Evolutionary conservation across 768 basidiomycete genomes (phyloP).

Genomic region (Cubamyces lactineus): DNA sequence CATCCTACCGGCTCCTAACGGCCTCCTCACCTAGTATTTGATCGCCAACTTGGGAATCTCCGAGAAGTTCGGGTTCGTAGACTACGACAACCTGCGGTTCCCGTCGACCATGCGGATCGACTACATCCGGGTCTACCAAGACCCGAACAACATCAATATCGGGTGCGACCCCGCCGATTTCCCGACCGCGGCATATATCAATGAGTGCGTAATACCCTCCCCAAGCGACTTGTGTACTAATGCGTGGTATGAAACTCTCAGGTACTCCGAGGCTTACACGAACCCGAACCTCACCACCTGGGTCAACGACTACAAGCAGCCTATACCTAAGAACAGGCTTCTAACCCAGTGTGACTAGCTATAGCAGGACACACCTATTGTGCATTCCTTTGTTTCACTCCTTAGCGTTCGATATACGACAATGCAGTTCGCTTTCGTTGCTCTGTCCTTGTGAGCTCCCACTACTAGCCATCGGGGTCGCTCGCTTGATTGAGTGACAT

Average conservation of each 20-base stretch:
- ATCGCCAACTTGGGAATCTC: slow-evolving; percentile 65
- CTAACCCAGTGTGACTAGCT: slow-evolving; percentile 43
- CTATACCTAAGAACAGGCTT: slow-evolving; percentile 56
- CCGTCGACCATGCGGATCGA: slow-evolving; percentile 73
- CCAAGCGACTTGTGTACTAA: neutral
- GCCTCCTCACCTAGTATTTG: slow-evolving; percentile 46
- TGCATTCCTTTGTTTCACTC: no score
- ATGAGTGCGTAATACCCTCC: slow-evolving; percentile 48
- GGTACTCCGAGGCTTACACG: slow-evolving; percentile 71
- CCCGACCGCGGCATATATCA: slow-evolving; percentile 80
- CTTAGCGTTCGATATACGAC: no score
- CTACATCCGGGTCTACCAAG: slow-evolving; percentile 81
- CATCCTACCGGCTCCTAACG: neutral
- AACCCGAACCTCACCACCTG: slow-evolving; percentile 63
- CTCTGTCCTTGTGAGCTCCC: no score
- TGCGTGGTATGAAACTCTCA: slow-evolving; percentile 27
- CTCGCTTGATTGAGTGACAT: no score
- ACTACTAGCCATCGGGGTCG: no score
- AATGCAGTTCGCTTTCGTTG: no score
- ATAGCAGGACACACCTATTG: no score
- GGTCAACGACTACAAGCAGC: slow-evolving; percentile 48
- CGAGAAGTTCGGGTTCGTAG: slow-evolving; percentile 63
- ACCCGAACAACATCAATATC: slow-evolving; percentile 49
- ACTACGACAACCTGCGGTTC: slow-evolving; percentile 55
- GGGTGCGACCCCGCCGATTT: slow-evolving; percentile 73